Conservation (phyloP, 2,329 filamentous ascomycete species). For the Exophiala sp. region DNA sequence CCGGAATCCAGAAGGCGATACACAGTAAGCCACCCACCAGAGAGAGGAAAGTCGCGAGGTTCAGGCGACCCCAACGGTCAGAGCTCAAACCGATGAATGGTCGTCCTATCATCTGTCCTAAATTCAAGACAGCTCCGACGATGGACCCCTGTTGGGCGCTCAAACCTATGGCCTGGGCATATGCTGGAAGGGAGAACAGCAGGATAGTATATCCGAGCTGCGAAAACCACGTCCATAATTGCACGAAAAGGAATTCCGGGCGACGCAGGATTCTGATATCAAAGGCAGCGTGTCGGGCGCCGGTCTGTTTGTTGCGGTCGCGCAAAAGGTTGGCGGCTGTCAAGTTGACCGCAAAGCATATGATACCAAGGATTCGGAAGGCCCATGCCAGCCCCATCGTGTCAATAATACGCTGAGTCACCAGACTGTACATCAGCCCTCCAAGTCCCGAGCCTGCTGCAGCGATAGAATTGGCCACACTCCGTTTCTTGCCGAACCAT, state of each 20-base stretch:
- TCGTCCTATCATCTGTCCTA: constrained; percentile 56
- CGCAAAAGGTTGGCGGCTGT: constrained; percentile 52
- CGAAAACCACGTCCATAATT: constrained; percentile 58
- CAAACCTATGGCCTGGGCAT: constrained; percentile 58
- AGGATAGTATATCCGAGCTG: constrained; percentile 65
- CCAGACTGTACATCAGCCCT: constrained; percentile 57
- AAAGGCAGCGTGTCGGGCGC: constrained; percentile 51
- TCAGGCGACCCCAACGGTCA: constrained; percentile 59
- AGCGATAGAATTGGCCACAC: constrained; percentile 59
- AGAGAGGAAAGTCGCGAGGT: constrained; percentile 57
- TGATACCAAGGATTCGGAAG: constrained; percentile 58
- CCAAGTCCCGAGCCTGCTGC: constrained; percentile 59
- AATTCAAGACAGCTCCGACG: constrained; percentile 60
- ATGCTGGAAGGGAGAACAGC: constrained; percentile 62
- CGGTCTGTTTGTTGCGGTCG: constrained; percentile 58
- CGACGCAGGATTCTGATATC: constrained; percentile 52
- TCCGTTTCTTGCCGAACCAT: constrained; percentile 58
- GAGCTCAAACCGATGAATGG: constrained; percentile 62
- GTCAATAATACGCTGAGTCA: constrained; percentile 56
- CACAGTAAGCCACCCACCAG: constrained; percentile 56
- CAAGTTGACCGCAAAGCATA: constrained; percentile 52
- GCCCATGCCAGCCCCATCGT: constrained; percentile 57
- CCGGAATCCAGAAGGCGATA: constrained; percentile 61
- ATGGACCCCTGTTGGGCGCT: constrained; percentile 57
- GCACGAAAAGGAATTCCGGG: constrained; percentile 56